Percentiles rank a stretch among this genome's conserved stretches.
phyloP scores from a whole-genome alignment of 176 grass and related monocot genomes.

The Secale cereale region DNA sequence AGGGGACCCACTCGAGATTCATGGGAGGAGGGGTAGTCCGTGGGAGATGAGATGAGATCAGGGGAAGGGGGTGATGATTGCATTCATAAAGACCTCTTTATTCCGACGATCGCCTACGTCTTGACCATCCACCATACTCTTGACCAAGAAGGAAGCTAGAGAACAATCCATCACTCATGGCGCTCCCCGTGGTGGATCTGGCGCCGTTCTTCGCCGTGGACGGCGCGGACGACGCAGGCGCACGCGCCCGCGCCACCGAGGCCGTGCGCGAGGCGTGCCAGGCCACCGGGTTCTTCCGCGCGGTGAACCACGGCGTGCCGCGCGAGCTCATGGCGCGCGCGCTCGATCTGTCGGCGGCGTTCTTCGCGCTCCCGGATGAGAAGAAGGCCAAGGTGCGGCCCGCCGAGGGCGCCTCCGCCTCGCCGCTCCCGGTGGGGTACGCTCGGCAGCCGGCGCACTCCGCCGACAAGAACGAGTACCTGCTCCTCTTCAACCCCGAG shows the following conservation, averaged over 20 bases:
- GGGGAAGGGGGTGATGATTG: too few relatives aligned
- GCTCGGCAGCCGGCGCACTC: slow-evolving; percentile 34
- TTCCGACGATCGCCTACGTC: too few relatives aligned
- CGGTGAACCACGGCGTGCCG: slow-evolving; percentile 42
- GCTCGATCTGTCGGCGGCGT: slow-evolving; percentile 22
- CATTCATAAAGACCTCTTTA: too few relatives aligned
- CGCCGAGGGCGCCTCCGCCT: not conserved
- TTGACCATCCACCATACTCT: too few relatives aligned
- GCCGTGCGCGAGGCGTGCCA: slow-evolving; percentile 28
- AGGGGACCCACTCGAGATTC: too few relatives aligned
- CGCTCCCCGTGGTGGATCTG: slow-evolving; percentile 34
- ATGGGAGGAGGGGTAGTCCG: too few relatives aligned
- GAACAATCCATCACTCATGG: too few relatives aligned
- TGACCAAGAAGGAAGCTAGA: too few relatives aligned
- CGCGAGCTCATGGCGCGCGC: slow-evolving; percentile 6
- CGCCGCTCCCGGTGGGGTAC: slow-evolving; percentile 28
- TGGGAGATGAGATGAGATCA: too few relatives aligned
- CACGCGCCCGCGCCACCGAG: not conserved
- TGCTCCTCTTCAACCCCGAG: slow-evolving; percentile 23
- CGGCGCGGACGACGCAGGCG: not conserved
- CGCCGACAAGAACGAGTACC: slow-evolving; percentile 43
- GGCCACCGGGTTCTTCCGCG: slow-evolving; percentile 38
- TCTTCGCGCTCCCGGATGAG: slow-evolving; percentile 39
- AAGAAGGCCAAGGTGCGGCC: slow-evolving; percentile 25
- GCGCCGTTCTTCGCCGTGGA: not conserved